These are phyloP conservation scores for Neopestalotiopsis sp. DNA, from an alignment of 2,329 filamentous ascomycete species.

Conservation along the genomic window DNA sequence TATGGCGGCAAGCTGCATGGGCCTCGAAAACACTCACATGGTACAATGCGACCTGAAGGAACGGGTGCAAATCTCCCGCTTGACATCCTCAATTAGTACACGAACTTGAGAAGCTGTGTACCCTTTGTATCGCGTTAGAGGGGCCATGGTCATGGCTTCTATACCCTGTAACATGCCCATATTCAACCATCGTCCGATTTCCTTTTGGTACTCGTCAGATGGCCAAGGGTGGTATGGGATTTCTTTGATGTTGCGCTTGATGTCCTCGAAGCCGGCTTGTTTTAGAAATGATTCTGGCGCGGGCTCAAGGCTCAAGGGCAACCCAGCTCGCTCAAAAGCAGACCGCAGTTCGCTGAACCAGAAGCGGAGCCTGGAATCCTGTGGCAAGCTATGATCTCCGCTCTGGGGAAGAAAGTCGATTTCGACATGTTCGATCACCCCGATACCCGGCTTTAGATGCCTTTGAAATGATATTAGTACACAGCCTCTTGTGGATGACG, in stretches of 20 bases:
- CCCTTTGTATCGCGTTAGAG: conserved; percentile 68
- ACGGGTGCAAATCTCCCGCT: conserved; percentile 71
- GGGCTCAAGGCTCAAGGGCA: conserved; percentile 65
- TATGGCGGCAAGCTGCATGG: conserved; percentile 10
- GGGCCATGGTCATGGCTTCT: conserved; percentile 73
- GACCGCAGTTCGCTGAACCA: conserved; percentile 75
- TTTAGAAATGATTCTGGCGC: conserved; percentile 65
- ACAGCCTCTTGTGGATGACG: background rate
- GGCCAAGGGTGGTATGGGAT: conserved; percentile 80
- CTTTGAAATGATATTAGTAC: conserved; percentile 46
- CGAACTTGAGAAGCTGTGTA: conserved; percentile 68
- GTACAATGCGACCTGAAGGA: conserved; percentile 75
- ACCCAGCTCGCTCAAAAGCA: conserved; percentile 69
- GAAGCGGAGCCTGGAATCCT: conserved; percentile 60
- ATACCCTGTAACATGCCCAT: conserved; percentile 75
- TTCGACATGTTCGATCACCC: conserved; percentile 85
- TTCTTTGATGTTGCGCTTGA: conserved; percentile 71
- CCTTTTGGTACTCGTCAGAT: conserved; percentile 64
- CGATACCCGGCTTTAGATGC: conserved; percentile 76
- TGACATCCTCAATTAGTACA: conserved; percentile 65
- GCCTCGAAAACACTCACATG: conserved; percentile 62
- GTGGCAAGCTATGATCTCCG: conserved; percentile 67
- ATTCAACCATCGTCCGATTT: conserved; percentile 84
- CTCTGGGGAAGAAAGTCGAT: conserved; percentile 81
- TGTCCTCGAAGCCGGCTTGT: conserved; percentile 78